phyloP scores from a whole-genome alignment of 2,329 filamentous ascomycete genomes.

The Curvularia hawaiiensis region DNA sequence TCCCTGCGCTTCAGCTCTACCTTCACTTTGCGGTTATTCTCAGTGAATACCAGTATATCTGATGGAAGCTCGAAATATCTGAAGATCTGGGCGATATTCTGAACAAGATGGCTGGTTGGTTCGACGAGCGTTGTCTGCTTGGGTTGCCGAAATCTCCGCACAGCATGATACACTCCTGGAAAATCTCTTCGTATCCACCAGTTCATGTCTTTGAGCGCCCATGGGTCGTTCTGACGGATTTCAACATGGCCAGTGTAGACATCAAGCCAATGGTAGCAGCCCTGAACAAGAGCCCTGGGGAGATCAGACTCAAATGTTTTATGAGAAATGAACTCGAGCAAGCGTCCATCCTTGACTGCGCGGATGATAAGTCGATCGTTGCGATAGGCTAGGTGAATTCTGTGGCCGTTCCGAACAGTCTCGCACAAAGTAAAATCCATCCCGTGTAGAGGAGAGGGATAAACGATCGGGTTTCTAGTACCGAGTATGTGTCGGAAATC shows the following conservation, averaged over 20 bases:
- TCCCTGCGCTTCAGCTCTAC: constrained; percentile 61
- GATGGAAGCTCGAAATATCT: constrained; percentile 54
- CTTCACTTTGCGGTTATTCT: constrained; percentile 35
- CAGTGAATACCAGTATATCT: constrained; percentile 56
- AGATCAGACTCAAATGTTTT: constrained; percentile 43
- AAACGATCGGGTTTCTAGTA: constrained; percentile 56
- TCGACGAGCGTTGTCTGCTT: constrained; percentile 53
- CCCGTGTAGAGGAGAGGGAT: constrained; percentile 57
- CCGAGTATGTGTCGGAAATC: constrained; percentile 61
- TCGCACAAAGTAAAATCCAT: constrained; percentile 55
- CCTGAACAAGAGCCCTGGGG: constrained; percentile 56
- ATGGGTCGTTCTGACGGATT: constrained; percentile 55
- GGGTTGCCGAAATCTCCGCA: constrained; percentile 26
- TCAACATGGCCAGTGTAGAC: constrained; percentile 55
- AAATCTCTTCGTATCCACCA: constrained; percentile 49
- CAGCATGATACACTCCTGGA: constrained; percentile 9
- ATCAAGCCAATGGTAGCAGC: constrained; percentile 67
- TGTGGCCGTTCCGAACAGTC: constrained; percentile 46
- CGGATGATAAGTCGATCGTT: constrained; percentile 51
- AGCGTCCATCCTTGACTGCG: constrained; percentile 32
- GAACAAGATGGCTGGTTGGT: constrained; percentile 52
- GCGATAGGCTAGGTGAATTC: constrained; percentile 62
- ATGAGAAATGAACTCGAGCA: constrained; percentile 47
- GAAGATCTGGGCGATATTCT: constrained; percentile 54
- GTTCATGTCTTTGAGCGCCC: constrained; percentile 46